phyloP scores from a whole-genome alignment of 2,329 filamentous ascomycete genomes.

The Ramularia collo-cygni region DNA sequence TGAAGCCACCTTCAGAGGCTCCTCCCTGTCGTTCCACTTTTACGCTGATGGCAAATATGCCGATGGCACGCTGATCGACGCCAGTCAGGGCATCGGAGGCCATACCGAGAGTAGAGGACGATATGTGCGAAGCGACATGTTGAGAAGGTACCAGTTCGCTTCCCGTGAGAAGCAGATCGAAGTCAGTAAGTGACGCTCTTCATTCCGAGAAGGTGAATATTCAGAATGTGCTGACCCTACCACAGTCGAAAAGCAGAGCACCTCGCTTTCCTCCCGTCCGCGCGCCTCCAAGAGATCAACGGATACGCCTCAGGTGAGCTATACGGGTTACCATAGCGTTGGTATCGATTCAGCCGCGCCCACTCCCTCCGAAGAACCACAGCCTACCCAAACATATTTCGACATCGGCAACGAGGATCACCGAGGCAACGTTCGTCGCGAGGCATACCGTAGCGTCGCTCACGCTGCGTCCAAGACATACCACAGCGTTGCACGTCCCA shows the following conservation, averaged over 20 bases:
- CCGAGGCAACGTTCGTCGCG: no score
- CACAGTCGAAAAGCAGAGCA: constrained; percentile 7
- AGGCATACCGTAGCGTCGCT: no score
- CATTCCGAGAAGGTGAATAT: neutral
- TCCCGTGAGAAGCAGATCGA: constrained; percentile 3
- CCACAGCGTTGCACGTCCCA: no score
- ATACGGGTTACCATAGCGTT: constrained; percentile 1
- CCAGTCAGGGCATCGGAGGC: neutral
- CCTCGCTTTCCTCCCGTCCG: neutral
- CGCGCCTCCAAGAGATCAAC: neutral
- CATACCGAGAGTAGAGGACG: constrained; percentile 6
- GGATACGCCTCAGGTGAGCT: neutral
- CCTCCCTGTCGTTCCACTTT: constrained; percentile 7
- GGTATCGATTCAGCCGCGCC: neutral
- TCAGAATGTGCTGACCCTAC: neutral
- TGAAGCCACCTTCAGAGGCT: constrained; percentile 2
- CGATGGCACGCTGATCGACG: constrained; percentile 8
- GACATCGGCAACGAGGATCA: no score
- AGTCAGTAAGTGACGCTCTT: neutral
- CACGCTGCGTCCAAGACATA: no score
- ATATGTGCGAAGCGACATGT: constrained; percentile 3
- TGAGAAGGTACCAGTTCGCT: constrained; percentile 10
- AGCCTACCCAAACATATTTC: no score
- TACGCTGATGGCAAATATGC: constrained; percentile 10
- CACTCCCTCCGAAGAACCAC: neutral